phyloP scores from a whole-genome alignment of 257 asterid species.

The Solanum boliviense region DNA sequence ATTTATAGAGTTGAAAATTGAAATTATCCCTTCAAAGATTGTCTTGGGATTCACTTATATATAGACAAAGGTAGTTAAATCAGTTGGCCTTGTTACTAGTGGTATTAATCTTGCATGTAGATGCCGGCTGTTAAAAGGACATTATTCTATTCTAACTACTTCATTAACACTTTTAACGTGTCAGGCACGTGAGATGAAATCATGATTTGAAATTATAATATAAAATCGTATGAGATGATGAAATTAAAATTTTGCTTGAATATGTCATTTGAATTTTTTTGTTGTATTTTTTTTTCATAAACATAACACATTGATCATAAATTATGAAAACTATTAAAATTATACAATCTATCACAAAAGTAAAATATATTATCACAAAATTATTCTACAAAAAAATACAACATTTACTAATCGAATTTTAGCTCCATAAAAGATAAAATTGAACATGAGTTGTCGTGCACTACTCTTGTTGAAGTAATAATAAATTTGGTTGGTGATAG shows the following conservation, averaged over 20 bases:
- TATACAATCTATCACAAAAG: too few species aligned
- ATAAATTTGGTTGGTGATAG: neutral
- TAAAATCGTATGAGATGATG: too few species aligned
- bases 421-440: neutral
- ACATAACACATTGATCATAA: neutral
- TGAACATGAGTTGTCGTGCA: neutral
- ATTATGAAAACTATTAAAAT: neutral
- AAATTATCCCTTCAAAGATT: neutral
- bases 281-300: neutral
- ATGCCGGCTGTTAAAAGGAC: neutral
- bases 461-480: neutral
- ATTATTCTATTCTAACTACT: neutral
- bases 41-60: neutral
- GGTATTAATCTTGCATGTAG: neutral
- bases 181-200: neutral
- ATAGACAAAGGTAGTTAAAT: neutral
- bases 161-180: neutral
- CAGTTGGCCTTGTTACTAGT: neutral
- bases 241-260: neutral
- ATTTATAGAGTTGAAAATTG: neutral
- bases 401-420: neutral
- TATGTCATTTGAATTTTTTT: too few species aligned
- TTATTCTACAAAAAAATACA: too few species aligned
- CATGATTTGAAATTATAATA: too few species aligned
- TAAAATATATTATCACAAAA: neutral